Evolutionary conservation across 2,329 filamentous ascomycete genomes (phyloP).

Genomic region (Curvularia sp.): DNA sequence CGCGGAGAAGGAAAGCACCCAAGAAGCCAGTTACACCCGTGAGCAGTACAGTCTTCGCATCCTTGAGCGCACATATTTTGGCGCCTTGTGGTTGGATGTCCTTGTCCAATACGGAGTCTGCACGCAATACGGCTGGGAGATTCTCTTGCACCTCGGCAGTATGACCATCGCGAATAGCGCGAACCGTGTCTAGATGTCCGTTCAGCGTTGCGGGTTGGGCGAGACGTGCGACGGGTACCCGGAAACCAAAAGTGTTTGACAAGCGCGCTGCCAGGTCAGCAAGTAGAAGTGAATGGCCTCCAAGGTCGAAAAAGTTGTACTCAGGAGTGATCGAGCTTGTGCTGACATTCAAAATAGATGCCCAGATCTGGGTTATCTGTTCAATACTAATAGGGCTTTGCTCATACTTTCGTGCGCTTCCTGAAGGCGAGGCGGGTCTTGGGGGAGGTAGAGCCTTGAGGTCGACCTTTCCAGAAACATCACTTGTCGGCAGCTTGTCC

Average conservation of each 20-base stretch:
- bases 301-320: slow-evolving; percentile 82
- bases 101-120: slow-evolving; percentile 71
- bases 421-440: slow-evolving; percentile 55
- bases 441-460: slow-evolving; percentile 74
- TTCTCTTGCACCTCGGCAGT: slow-evolving; percentile 78
- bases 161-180: slow-evolving; percentile 73
- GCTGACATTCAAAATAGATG: slow-evolving; percentile 71
- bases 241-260: slow-evolving; percentile 74
- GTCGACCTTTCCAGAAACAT: slow-evolving; percentile 81
- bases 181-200: slow-evolving; percentile 75
- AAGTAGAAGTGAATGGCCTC: slow-evolving; percentile 79
- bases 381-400: slow-evolving; percentile 71
- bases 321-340: slow-evolving; percentile 68
- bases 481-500: slow-evolving; percentile 74
- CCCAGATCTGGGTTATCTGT: slow-evolving; percentile 75
- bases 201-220: slow-evolving; percentile 75
- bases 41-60: slow-evolving; percentile 73
- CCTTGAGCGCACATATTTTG: slow-evolving; percentile 65
- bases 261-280: slow-evolving; percentile 77
- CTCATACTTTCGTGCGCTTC: slow-evolving; percentile 57
- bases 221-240: slow-evolving; percentile 73
- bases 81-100: slow-evolving; percentile 68
- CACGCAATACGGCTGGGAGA: slow-evolving; percentile 71
- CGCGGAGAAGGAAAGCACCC: slow-evolving; percentile 75
- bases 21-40: slow-evolving; percentile 80